A percentile compares a stretch with the other conserved stretches of the same genome.
Evolutionary conservation across 768 basidiomycete genomes (phyloP).

Genomic region (Leccinum disarticulatum): DNA sequence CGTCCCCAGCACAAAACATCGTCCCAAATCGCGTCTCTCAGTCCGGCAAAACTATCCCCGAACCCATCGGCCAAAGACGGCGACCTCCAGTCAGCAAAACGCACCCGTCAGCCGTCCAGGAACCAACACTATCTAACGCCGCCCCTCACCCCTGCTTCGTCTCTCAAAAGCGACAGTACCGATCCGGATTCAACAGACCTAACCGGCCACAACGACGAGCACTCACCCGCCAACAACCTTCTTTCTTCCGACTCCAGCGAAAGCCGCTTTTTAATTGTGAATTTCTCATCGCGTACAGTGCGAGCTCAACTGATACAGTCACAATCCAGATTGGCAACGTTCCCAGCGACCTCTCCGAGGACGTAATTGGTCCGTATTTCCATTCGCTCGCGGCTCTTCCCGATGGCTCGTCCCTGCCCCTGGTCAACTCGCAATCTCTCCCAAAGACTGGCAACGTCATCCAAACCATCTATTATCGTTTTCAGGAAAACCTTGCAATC

Average conservation of each 20-base stretch:
- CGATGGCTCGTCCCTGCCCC: conserved; percentile 11
- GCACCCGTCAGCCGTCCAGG: conserved; percentile 23
- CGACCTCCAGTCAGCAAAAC: conserved; percentile 20
- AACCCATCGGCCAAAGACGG: conserved; percentile 15
- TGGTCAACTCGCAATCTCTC: conserved; percentile 3
- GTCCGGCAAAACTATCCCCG: conserved; percentile 13
- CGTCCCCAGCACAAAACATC: conserved; percentile 25
- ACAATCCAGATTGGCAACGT: conserved; percentile 41
- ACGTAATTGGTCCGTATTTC: conserved; percentile 32
- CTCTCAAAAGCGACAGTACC: conserved; percentile 40
- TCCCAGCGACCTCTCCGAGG: conserved; percentile 33
- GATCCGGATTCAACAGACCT: conserved; percentile 34
- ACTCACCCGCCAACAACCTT: conserved; percentile 16
- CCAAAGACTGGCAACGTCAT: conserved; percentile 34
- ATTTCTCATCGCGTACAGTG: not conserved
- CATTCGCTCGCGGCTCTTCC: conserved; percentile 23
- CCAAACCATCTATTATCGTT: conserved; percentile 57
- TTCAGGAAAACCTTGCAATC: conserved; percentile 49
- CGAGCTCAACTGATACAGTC: conserved; percentile 15
- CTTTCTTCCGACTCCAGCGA: conserved; percentile 17
- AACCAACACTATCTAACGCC: conserved; percentile 54
- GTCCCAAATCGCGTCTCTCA: conserved; percentile 17
- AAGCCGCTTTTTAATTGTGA: conserved; percentile 36
- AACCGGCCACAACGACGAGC: conserved; percentile 22
- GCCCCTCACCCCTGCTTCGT: conserved; percentile 69